phyloP scores from a whole-genome alignment of 768 basidiomycete genomes.

The Leucosporidium yakuticum region DNA sequence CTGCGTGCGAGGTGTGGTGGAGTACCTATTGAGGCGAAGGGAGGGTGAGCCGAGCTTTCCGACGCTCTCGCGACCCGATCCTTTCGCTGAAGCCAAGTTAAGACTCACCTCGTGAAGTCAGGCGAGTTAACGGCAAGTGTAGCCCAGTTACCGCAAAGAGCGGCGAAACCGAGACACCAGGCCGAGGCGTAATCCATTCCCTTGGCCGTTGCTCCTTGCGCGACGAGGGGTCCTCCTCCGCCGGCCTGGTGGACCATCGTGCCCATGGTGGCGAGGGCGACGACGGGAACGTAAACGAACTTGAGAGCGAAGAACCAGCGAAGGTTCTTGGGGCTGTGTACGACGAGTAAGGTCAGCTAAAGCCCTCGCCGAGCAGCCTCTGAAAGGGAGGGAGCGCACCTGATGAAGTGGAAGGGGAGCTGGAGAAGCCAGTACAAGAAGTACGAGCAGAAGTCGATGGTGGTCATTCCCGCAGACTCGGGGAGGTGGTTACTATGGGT shows the following conservation, averaged over 20 bases:
- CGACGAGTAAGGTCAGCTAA: too few species aligned
- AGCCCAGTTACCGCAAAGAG: conserved; percentile 64
- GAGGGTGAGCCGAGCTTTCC: too few species aligned
- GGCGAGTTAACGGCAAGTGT: conserved; percentile 32
- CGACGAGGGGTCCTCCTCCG: conserved; percentile 16
- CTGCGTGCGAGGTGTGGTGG: conserved; percentile 4
- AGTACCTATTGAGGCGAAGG: too few species aligned
- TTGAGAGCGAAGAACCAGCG: conserved; percentile 32
- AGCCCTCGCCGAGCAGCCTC: background rate
- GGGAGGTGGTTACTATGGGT: conserved; percentile 53
- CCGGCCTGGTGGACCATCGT: conserved; percentile 37
- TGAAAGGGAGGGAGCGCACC: conserved; percentile 50
- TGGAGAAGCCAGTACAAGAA: conserved; percentile 72
- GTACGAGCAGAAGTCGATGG: conserved; percentile 64
- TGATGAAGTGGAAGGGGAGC: conserved; percentile 55
- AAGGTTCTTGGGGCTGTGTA: conserved; percentile 15
- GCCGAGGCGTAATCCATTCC: conserved; percentile 64
- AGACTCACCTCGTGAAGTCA: conserved; percentile 11
- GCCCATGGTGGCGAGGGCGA: conserved; percentile 40
- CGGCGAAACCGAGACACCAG: conserved; percentile 60
- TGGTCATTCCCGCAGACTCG: conserved; percentile 45
- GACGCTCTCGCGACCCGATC: too few species aligned
- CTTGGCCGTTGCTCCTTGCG: conserved; percentile 49
- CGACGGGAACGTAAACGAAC: conserved; percentile 38
- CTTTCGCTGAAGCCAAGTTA: too few species aligned